Conservation (phyloP, 2,329 filamentous ascomycete species). For the Exophiala sp. region DNA sequence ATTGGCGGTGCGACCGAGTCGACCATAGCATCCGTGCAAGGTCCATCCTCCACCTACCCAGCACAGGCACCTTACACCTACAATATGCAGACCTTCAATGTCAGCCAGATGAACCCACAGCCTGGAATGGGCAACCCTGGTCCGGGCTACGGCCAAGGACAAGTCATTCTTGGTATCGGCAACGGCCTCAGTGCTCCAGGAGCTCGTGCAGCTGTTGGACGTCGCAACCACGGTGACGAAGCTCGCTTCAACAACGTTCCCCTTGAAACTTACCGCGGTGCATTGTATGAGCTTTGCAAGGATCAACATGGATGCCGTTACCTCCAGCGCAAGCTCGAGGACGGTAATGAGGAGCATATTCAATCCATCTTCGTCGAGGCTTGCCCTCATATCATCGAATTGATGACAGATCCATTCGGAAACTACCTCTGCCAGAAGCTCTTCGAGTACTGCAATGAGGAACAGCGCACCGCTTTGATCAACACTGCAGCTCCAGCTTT, state of each 20-base stretch:
- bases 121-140: conserved; percentile 32
- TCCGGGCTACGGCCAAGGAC: conserved; percentile 45
- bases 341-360: conserved; percentile 72
- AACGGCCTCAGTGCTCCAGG: conserved; percentile 46
- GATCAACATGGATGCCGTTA: conserved; percentile 97
- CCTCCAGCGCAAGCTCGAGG: conserved; percentile 94
- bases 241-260: conserved; percentile 76
- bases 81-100: conserved; percentile 31
- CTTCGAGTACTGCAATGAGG: conserved; percentile 88
- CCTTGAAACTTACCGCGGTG: conserved; percentile 71
- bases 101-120: conserved; percentile 23
- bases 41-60: conserved; percentile 34
- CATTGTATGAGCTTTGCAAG: conserved; percentile 88
- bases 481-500: conserved; percentile 82
- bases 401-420: conserved; percentile 98
- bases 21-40: conserved; percentile 34
- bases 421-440: conserved; percentile 99
- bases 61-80: conserved; percentile 48
- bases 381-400: conserved; percentile 84
- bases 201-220: conserved; percentile 65
- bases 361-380: conserved; percentile 94
- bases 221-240: conserved; percentile 51
- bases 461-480: conserved; percentile 88
- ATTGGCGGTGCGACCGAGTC: conserved; percentile 38
- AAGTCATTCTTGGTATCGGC: conserved; percentile 54